Evolutionary conservation across 2,329 filamentous ascomycete genomes (phyloP).

Genomic region (Calonectria crousiana): DNA sequence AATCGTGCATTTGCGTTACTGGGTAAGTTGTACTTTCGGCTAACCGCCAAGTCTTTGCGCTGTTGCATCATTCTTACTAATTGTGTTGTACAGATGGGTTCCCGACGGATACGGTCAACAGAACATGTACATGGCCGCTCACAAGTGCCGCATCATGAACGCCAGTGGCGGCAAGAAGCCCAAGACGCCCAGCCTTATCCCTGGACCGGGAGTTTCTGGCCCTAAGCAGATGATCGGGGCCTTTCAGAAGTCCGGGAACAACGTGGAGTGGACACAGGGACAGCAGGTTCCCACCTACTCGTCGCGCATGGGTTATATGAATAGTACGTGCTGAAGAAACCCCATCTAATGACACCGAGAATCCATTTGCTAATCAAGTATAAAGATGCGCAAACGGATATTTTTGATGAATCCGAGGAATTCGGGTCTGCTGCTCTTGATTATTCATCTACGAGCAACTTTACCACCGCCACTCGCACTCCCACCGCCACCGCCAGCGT

Average conservation of each 20-base stretch:
- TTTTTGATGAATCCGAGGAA: conserved; percentile 1
- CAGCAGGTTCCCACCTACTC: conserved; percentile 21
- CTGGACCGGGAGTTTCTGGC: conserved; percentile 2
- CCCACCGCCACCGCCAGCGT: not conserved
- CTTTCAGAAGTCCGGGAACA: conserved; percentile 20
- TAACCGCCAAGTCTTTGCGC: not conserved
- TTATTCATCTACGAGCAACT: not conserved
- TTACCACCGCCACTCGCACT: not conserved
- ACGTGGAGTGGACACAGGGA: conserved; percentile 14
- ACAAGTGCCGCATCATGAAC: conserved; percentile 22
- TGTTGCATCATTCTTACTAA: not conserved
- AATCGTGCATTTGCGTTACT: conserved; percentile 19
- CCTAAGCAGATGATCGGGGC: conserved; percentile 22
- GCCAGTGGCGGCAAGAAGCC: conserved; percentile 13
- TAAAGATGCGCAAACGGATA: conserved; percentile 15
- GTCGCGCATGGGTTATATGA: conserved; percentile 19
- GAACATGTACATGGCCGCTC: conserved; percentile 26
- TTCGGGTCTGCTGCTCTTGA: not conserved
- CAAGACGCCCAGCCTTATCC: conserved; percentile 12
- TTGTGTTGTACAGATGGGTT: conserved; percentile 6
- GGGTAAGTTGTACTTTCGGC: not conserved
- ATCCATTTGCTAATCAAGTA: not conserved
- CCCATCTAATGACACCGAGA: not conserved
- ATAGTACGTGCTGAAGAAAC: not conserved
- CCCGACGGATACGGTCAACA: conserved; percentile 8